Evolutionary conservation across 2,329 filamentous ascomycete genomes (phyloP).

Genomic region (Sporothrix luriei): DNA sequence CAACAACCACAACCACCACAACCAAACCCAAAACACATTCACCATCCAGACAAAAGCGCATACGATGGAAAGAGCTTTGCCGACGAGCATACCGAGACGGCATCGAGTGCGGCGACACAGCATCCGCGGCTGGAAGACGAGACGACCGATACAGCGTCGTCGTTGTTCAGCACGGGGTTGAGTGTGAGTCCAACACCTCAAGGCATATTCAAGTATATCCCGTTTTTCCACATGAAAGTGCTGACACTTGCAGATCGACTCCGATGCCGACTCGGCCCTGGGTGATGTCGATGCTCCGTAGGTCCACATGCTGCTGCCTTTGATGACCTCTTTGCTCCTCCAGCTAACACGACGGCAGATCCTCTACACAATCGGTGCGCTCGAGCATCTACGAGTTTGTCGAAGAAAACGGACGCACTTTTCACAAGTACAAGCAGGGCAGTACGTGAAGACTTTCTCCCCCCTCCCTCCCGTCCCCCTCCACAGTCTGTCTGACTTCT

Average conservation of each 20-base stretch:
- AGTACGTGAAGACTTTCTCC: conserved; percentile 18
- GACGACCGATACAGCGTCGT: conserved; percentile 29
- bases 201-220: no score
- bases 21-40: not conserved
- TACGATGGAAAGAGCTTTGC: not conserved
- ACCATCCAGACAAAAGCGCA: not conserved
- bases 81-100: not conserved
- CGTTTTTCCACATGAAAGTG: no score
- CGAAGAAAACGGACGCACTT: conserved; percentile 36
- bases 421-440: conserved; percentile 36
- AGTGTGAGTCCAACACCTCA: conserved; percentile 28
- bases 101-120: not conserved
- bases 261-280: conserved; percentile 30
- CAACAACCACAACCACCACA: not conserved
- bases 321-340: no score
- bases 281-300: conserved; percentile 31
- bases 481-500: not conserved
- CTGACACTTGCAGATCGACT: conserved; percentile 26
- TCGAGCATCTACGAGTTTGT: conserved; percentile 36
- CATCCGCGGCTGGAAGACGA: conserved; percentile 11
- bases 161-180: conserved; percentile 34
- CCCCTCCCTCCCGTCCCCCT: no score
- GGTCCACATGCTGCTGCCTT: not conserved
- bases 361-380: conserved; percentile 32
- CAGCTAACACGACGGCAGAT: conserved; percentile 4